Evolutionary conservation across 768 basidiomycete species (phyloP), one percentile per base, ranked within the genome.

Genomic region (Boletus rufocinnamomeus): DNA sequence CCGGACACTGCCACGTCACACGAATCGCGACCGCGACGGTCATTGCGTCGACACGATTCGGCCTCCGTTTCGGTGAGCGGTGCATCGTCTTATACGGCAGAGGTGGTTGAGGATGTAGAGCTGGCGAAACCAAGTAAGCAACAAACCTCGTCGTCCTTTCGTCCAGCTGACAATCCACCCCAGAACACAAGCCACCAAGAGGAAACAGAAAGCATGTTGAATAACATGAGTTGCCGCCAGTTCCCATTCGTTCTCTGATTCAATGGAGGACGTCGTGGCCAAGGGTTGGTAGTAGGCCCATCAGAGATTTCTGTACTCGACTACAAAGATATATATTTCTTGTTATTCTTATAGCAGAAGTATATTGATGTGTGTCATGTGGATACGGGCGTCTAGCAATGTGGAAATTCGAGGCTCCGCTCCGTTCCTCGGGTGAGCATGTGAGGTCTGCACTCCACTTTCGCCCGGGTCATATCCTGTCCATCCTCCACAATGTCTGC

Each of bases 31-130:
- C 61, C 64, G 30, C 72, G 73, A 52, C 69, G 72, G 47, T 54
- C 60, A 13, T 27, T 40, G 35, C 72, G 72, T 50, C 64, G 72
- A 48, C 68, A 57, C 50, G 73, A 70, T 21, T 74, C 72, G 1
- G 58, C 64, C 21, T 62, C 72, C 2, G 61, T 68, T 38, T 73
- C 72, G 34, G 72, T 73, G 44, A 73, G 72, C 45, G 72, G 68
- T 41, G 60, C 63, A 50, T 73, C 72, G 19, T 73, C 72, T 44
- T 73, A 60, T 46, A 69, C 72, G 11, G 57, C 72, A 40, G 72
- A 73, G 27, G 61, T 59, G 14, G 47, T 32, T 14, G 72, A 73
- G 49, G 72, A 74, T 3, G 37, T 61, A 35, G 72, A 73, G 21
- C 11, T 50, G 14, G 52, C 40, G 47, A 74, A 65, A 66, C 63